Evolutionary conservation across 345 rosid species (phyloP), one percentile per base, ranked within the genome.

Genomic region (Ailanthus altissimus): DNA sequence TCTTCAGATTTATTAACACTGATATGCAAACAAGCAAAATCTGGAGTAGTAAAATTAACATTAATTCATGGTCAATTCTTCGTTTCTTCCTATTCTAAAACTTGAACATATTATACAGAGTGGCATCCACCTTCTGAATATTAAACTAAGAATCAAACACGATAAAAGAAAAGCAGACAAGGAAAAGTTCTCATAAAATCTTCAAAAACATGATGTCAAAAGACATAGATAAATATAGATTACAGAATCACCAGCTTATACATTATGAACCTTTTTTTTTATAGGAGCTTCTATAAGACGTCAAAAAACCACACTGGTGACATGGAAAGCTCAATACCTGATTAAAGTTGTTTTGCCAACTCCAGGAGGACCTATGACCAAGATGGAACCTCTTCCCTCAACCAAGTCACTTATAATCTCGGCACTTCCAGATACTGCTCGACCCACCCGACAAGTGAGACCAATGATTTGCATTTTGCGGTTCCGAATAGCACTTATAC

Each of bases 301-400:
- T 32, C 23, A n/a, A 32, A 62, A 62, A 62, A 38, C 67, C 43
- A 62, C n/a, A 32, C n/a, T 15, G 18, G 2, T 32, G 62, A 68
- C 8, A 64, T 15, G 42, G 46, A 26, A 23, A 38, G 23, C 62
- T 56, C 56, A 67, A 73, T 89, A 93, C 98, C 99, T 90, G 85
- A 95, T 95, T 69, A 95, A 89, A 72, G 99, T 95, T 51, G 99
- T 95, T 88, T 95, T 95, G 75, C 99, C 99, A 61, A 95, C 98
- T 63, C 99, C 98, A 16, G 98, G 99, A 66, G 90, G 91, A 69
- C 99, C 97, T 18, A 95, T 93, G 79, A 93, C 96, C 88, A 95
- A 86, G 80, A 95, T 90, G 25, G 99, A 95, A 76, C 97, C 91
- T 81, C 97, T 94, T 53, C 91, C 90, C 75, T 87, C 96, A 28